Evolutionary conservation across 2,329 filamentous ascomycete genomes (phyloP).

Genomic region (Pyricularia grisea): DNA sequence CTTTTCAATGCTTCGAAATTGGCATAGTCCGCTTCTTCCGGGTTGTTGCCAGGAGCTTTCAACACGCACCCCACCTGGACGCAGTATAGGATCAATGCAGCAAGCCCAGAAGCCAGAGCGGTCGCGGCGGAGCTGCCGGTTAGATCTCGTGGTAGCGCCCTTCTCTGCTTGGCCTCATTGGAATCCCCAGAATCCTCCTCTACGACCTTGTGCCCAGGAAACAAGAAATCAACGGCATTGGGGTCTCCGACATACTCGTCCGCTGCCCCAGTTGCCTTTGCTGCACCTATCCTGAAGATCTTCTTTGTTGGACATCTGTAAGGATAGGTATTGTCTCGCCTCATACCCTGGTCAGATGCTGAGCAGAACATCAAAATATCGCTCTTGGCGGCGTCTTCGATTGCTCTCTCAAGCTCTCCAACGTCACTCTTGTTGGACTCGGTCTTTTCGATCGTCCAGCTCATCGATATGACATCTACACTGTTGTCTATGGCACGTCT

Average conservation of each 20-base stretch:
- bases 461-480: constrained; percentile 8
- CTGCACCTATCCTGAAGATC: neutral
- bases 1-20: too few relatives aligned
- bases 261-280: neutral
- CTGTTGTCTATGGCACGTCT: constrained; percentile 4
- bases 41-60: too few relatives aligned
- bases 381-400: neutral
- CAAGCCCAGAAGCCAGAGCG: neutral
- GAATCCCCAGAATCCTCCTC: neutral
- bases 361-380: constrained; percentile 5
- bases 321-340: neutral
- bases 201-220: neutral
- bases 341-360: neutral
- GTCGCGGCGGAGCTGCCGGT: neutral
- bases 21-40: too few relatives aligned
- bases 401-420: neutral
- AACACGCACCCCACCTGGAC: neutral
- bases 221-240: neutral
- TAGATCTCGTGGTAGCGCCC: neutral
- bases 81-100: neutral
- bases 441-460: constrained; percentile 5
- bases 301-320: neutral
- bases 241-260: neutral
- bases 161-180: neutral
- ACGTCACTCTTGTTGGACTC: neutral